Evolutionary conservation across 768 basidiomycete species (phyloP).

Genomic region (Suillus discolor): DNA sequence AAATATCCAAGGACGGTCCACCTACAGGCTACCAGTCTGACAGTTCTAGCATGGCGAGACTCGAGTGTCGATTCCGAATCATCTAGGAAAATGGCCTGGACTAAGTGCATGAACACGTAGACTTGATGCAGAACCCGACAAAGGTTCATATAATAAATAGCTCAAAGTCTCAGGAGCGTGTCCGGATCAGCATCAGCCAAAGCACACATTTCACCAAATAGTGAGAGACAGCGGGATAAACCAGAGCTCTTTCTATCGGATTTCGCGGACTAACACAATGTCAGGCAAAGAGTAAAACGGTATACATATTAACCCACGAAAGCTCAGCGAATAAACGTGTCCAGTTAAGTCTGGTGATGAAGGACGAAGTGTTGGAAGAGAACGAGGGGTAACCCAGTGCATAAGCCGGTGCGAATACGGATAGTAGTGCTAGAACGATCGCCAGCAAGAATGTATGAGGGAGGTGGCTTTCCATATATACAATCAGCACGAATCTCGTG

Average conservation of each 20-base stretch:
- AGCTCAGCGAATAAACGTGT: constrained; percentile 80
- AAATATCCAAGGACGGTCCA: too few relatives aligned
- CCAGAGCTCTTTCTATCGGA: constrained; percentile 73
- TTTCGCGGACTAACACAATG: constrained; percentile 48
- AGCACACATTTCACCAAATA: background rate
- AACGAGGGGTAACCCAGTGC: constrained; percentile 64
- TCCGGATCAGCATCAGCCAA: background rate
- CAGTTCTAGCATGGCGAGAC: background rate
- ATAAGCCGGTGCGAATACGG: constrained; percentile 68
- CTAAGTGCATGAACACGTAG: too few relatives aligned
- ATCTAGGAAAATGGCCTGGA: background rate
- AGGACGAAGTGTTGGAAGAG: constrained; percentile 41
- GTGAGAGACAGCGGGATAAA: constrained; percentile 64
- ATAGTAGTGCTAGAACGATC: constrained; percentile 66
- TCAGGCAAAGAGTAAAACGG: background rate
- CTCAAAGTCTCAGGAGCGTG: background rate
- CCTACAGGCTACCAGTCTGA: background rate
- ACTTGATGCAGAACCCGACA: background rate
- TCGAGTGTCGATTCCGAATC: background rate
- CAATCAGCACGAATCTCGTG: constrained; percentile 3
- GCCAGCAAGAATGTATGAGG: constrained; percentile 69
- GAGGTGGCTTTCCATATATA: constrained; percentile 41
- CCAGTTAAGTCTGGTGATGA: constrained; percentile 68
- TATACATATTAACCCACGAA: constrained; percentile 54
- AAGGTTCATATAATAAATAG: too few relatives aligned